Evolutionary conservation across 192 early-diverging fungal species (phyloP).

Genomic region (Piromyces finnis): DNA sequence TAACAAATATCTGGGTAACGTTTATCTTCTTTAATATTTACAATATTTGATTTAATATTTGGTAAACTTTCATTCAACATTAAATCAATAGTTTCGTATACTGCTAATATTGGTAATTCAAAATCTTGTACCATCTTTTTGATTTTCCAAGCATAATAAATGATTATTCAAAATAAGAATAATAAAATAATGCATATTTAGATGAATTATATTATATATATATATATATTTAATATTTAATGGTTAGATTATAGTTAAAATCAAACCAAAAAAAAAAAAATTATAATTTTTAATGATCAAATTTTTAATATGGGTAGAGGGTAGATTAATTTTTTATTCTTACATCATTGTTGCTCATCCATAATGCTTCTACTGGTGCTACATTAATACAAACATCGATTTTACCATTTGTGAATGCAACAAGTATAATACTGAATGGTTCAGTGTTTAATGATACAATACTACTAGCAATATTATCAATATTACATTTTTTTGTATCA

Average conservation of each 20-base stretch:
- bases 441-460: constrained; percentile 21
- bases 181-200: not conserved
- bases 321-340: not conserved
- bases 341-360: not conserved
- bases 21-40: constrained; percentile 29
- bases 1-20: constrained; percentile 44
- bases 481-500: not conserved
- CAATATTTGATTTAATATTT: not conserved
- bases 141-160: no score
- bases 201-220: no score
- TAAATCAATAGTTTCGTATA: constrained; percentile 33
- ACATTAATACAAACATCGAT: constrained; percentile 44
- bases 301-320: no score
- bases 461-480: constrained; percentile 9
- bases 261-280: no score
- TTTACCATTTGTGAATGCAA: constrained; percentile 38
- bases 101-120: constrained; percentile 23
- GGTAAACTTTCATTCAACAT: not conserved
- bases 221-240: no score
- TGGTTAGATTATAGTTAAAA: no score
- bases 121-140: constrained; percentile 1
- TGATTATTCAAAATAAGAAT: not conserved
- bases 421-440: constrained; percentile 24
- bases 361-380: constrained; percentile 7
- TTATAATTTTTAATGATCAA: no score